These are phyloP conservation scores for Stentor coeruleus DNA, from an alignment of 73 alveolate species.

Conservation along the genomic window DNA sequence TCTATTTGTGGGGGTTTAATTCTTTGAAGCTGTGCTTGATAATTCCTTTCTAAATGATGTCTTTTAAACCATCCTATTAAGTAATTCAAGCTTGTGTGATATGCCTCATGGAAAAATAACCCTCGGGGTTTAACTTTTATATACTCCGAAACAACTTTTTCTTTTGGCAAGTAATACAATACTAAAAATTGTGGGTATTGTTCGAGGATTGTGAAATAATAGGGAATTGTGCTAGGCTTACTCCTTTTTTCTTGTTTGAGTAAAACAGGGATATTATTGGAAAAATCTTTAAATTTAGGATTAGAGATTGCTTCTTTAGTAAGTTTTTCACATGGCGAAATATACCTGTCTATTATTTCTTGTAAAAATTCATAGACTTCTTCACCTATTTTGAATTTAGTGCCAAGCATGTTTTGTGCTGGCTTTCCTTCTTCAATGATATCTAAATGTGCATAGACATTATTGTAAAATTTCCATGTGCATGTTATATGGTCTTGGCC, in stretches of 20 bases:
- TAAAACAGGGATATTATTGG: not conserved
- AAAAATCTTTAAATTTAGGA: constrained; percentile 48
- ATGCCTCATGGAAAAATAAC: constrained; percentile 59
- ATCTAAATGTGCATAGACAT: constrained; percentile 78
- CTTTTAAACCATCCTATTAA: constrained; percentile 41
- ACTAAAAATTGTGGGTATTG: constrained; percentile 83
- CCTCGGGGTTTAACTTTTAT: constrained; percentile 88
- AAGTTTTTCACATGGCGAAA: constrained; percentile 67
- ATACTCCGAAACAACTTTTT: constrained; percentile 64
- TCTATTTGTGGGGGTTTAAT: constrained; percentile 24
- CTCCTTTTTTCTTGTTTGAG: constrained; percentile 72
- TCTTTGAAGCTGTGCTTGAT: not conserved
- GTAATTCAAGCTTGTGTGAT: constrained; percentile 30
- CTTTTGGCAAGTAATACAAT: constrained; percentile 81
- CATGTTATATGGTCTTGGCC: constrained; percentile 80
- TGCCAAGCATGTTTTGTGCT: constrained; percentile 72
- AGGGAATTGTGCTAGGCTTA: constrained; percentile 70
- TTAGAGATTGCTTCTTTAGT: constrained; percentile 63
- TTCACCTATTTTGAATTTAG: constrained; percentile 62
- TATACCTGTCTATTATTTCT: constrained; percentile 86
- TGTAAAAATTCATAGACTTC: constrained; percentile 75
- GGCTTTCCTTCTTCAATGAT: constrained; percentile 76
- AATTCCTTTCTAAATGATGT: constrained; percentile 9
- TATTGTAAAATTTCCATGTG: constrained; percentile 85
- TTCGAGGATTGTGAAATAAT: constrained; percentile 74